Evolutionary conservation across 345 rosid species (phyloP), one percentile per base, ranked within the genome.

Genomic region (Boechera stricta): DNA sequence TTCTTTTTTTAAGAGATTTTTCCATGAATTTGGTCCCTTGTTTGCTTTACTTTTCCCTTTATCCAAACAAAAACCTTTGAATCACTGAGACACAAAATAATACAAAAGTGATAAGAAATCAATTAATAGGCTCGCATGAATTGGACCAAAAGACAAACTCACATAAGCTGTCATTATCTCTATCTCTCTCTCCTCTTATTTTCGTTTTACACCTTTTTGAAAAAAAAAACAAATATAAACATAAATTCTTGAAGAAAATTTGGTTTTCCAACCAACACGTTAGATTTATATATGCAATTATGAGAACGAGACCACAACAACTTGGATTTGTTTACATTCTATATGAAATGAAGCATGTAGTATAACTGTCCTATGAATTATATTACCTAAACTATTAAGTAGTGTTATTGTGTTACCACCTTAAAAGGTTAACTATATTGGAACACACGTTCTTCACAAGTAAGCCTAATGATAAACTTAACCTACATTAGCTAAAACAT

Each of bases 91-190:
- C 36, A 63, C n/a, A 60, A 62, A 63, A 54, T 54, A n/a, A 36
- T 64, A 36, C 59, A 64, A 71, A 77, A 71, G 72, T 55, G 72
- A 56, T 16, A 47, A 70, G 36, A 64, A 54, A 62, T 62, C 74
- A 76, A 51, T 10, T 21, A 13, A 56, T 32, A 71, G 72, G 38
- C 60, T 71, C 70, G 16, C 53, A 64, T 64, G 28, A 41, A 56
- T 55, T 71, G 76, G 72, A 47, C 76, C 76, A 71, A 47, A 71
- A 28, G 81, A 77, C 76, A 77, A 77, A 77, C 72, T 56, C 76
- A 64, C 72, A 56, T 56, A 77, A 48, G 76, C 62, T 77, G 72
- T 64, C 72, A 64, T 36, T 16, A 63, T 74, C 55, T 63, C 53
- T 77, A 35, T 67, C 35, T 8, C 41, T 36, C 41, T 36, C 41